Base-by-base conservation (phyloP, 2,329 filamentous ascomycete species). In the Aspergillus fumigatiaffinis region DNA sequence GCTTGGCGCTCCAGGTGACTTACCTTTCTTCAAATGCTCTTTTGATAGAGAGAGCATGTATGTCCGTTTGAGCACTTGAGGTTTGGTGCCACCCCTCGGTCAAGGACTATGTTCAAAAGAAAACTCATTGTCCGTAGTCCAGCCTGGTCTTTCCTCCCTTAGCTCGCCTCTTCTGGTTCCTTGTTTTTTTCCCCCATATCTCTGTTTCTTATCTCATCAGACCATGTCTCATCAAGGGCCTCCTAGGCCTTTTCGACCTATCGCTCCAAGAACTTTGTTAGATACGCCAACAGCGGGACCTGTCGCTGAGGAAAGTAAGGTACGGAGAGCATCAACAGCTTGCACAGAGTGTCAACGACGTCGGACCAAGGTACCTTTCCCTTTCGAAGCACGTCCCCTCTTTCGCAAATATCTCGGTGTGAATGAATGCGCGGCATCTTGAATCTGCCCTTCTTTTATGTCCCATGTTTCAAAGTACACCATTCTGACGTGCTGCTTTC, bases 281-380 rank as follows among this genome's bases (percentile, higher is more conserved):
- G 61, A 67, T 21, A 52, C 55, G 29, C 62, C 54, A 42, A 48
- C 63, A 10, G 60, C 58, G 41, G 63, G 59, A 44, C 56, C 54
- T 44, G 53, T 55, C 23, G 53, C 64, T 32, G 72, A 75, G 21
- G 72, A 75, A 23, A 59, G 56, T 50, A 69, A 69, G 51, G 68
- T 69, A 49, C 73, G 69, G 55, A 64, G 73, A 52, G 73, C 71
- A 12, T 74, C 73, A 7, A 71, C 69, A 17, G 73, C 73, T 32
- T 75, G 73, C 59, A 64, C 61, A 35, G 71, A 75, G 60, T 75
- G 73, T 60, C 70, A 75, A 59, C 67, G 63, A 54, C 67, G 71
- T 53, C 70, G 73, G 46, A 74, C 71, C 50, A 74, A 69, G 71
- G 73, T 75, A 72, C 46, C 51, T 57, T 17, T 51, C 10, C 35